Evolutionary conservation across 2,329 filamentous ascomycete species (phyloP), one percentile per base, ranked within the genome.

Genomic region (Clonostachys rhizophaga): DNA sequence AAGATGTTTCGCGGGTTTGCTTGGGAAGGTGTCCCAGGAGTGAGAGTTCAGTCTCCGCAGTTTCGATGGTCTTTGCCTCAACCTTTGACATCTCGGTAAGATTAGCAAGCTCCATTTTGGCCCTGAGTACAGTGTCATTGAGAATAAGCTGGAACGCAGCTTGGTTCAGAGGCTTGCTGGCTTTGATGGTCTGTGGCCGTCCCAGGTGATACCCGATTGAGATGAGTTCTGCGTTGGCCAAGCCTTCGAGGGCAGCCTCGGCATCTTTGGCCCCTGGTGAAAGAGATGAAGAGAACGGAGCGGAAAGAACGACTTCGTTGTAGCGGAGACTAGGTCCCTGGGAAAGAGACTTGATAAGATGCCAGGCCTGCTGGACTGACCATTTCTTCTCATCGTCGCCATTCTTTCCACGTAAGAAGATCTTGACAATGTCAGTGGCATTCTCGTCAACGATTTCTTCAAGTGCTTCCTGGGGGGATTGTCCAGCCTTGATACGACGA

Each of bases 341-440:
- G 0, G 89, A 86, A 13, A 99, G 81, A 33, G 80, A 74, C 60
- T 88, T 91, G 65, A 97, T 85, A 3, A 99, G 70, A 50, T 86
- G 79, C 94, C 94, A 97, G 0, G 90, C 92, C 70, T 97, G 94
- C 59, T 94, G 85, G 5, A 83, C 74, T 0, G 84, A 88, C 88
- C 90, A 97, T 46, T 79, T 79, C 33, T 79, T 78, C 39, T 75
- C 70, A 5, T 66, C 64, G 14, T 69, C 62, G 14, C 61, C 63
- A 3, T 70, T 61, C 44, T 79, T 79, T 42, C 83, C 80, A 59
- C 95, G 73, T 33, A 99, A 80, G 69, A 91, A 97, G 76, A 96
- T 91, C 60, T 96, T 95, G 51, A 96, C 71, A 43, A 97, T 91
- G 60, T 97, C 94, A 0, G 88, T 89, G 1, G 91, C 88, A 16